phyloP scores from a whole-genome alignment of 2,329 filamentous ascomycete genomes.

The Aspergillus ruber region DNA sequence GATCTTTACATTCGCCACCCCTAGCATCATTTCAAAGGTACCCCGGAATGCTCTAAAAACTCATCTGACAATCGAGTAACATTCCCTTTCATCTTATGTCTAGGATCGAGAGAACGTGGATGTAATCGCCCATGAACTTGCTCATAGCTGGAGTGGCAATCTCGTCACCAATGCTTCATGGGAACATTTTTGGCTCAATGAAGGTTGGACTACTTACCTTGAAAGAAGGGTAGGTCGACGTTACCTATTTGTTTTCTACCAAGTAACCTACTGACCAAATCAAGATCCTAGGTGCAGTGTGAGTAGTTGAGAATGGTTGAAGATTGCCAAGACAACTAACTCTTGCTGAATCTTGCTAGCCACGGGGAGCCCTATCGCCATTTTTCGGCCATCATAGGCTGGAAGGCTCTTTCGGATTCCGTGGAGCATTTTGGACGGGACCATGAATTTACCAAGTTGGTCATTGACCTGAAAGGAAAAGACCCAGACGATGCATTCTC shows the following conservation, averaged over 20 bases:
- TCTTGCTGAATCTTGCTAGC: conserved; percentile 31
- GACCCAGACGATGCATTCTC: conserved; percentile 96
- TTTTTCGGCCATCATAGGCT: conserved; percentile 93
- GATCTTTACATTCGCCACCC: conserved; percentile 90
- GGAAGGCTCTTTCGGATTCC: conserved; percentile 79
- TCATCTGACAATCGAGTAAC: not conserved
- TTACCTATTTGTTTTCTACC: not conserved
- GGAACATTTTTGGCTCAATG: conserved; percentile 56
- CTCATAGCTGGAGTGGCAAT: conserved; percentile 82
- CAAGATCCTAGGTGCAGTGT: conserved; percentile 38
- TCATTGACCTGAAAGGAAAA: conserved; percentile 78
- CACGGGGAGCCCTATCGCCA: conserved; percentile 83
- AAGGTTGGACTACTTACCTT: conserved; percentile 91
- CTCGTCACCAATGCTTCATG: conserved; percentile 49
- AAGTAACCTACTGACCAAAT: conserved; percentile 9
- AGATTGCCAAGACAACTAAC: not conserved
- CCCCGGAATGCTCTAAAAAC: not conserved
- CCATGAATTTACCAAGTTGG: conserved; percentile 88
- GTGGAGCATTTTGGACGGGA: conserved; percentile 72
- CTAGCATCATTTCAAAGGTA: conserved; percentile 80
- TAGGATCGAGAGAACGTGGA: conserved; percentile 81
- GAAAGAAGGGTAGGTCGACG: conserved; percentile 59
- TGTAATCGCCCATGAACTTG: conserved; percentile 82
- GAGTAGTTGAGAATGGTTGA: conserved; percentile 9
- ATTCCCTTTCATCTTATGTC: not conserved